Conservation (phyloP, 2,329 filamentous ascomycete species). For the Xylaria sp. region DNA sequence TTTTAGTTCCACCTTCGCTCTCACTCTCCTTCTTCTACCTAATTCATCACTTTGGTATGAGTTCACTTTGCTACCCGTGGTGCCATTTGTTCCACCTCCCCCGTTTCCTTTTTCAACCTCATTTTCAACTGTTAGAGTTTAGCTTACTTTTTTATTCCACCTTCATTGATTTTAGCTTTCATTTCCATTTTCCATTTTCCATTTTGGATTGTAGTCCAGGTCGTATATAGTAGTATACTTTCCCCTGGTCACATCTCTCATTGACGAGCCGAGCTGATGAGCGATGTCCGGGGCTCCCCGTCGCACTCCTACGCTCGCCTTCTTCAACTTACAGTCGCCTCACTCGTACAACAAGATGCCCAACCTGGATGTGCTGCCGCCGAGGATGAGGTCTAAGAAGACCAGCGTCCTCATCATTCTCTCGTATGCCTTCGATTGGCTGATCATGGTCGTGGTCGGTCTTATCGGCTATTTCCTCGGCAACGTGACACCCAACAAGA, state of each 20-base stretch:
- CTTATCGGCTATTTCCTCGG: slow-evolving; percentile 70
- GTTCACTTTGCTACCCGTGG: too few species aligned
- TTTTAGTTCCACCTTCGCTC: too few species aligned
- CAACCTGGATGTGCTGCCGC: slow-evolving; percentile 41
- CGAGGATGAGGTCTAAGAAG: slow-evolving; percentile 41
- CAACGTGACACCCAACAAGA: slow-evolving; percentile 70
- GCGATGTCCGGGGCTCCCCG: slow-evolving; percentile 46
- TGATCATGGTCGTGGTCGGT: slow-evolving; percentile 70
- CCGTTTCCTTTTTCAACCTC: neutral
- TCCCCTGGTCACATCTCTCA: too few species aligned
- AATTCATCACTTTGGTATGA: too few species aligned
- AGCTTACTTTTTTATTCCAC: too few species aligned
- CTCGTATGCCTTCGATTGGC: slow-evolving; percentile 81
- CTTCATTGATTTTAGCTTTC: too few species aligned
- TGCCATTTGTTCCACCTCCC: too few species aligned
- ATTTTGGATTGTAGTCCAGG: too few species aligned
- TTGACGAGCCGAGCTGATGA: slow-evolving; percentile 4
- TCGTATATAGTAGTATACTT: too few species aligned
- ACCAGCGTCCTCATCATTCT: slow-evolving; percentile 59
- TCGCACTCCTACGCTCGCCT: slow-evolving; percentile 39
- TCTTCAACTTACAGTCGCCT: slow-evolving; percentile 41
- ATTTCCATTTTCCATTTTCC: neutral
- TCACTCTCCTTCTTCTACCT: too few species aligned
- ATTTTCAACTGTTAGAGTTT: neutral
- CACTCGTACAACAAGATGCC: slow-evolving; percentile 49